These are phyloP conservation scores for Paramecium octaurelia DNA, from an alignment of 73 alveolate genomes.

Conservation along the genomic window DNA sequence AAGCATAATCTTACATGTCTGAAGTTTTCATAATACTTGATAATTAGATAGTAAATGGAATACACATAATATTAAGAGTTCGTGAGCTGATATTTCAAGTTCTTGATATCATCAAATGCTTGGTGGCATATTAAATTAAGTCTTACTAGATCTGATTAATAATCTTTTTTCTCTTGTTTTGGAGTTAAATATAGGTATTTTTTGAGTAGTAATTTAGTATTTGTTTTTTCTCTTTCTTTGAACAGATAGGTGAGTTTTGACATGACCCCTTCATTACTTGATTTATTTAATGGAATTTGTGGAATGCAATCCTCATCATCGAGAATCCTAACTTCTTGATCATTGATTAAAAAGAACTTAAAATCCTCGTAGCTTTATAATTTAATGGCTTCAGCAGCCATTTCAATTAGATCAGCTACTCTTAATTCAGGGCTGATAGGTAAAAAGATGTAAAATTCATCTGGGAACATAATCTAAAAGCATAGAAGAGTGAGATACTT, in stretches of 20 bases:
- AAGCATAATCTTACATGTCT: not conserved
- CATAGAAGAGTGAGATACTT: not conserved
- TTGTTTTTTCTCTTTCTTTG: not conserved
- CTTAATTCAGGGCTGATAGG: not conserved
- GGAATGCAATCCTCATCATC: slow-evolving; percentile 37
- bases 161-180: not conserved
- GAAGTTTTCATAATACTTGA: not conserved
- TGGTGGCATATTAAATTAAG: not conserved
- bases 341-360: not conserved
- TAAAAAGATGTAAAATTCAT: not conserved
- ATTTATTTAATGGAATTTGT: not conserved
- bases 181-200: not conserved
- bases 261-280: not conserved
- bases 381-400: not conserved
- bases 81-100: not conserved
- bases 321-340: not conserved
- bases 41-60: not conserved
- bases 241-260: not conserved
- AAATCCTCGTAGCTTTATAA: not conserved
- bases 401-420: not conserved
- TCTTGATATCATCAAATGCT: not conserved
- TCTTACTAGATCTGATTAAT: not conserved
- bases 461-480: not conserved
- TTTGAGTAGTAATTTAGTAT: not conserved
- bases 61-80: not conserved